Percentiles rank a stretch among this genome's conserved stretches.
phyloP scores from a whole-genome alignment of 2,329 filamentous ascomycete species.

The Zymoseptoria ardabiliae region DNA sequence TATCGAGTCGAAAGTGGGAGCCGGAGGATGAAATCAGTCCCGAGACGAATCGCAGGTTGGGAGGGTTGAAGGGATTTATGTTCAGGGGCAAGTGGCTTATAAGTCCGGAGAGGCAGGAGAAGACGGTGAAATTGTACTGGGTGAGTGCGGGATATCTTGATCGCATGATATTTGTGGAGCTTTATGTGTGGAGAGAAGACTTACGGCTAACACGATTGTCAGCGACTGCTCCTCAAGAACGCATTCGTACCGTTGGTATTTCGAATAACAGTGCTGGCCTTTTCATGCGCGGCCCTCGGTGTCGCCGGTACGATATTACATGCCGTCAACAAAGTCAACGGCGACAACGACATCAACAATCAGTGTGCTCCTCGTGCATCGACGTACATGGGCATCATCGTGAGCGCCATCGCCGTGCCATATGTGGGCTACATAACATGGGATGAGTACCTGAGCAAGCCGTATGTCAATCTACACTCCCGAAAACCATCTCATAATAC shows the following conservation, averaged over 20 bases:
- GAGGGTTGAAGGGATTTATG: slow-evolving; percentile 34
- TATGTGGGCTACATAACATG: slow-evolving; percentile 92
- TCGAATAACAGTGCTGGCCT: slow-evolving; percentile 72
- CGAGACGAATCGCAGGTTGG: slow-evolving; percentile 26
- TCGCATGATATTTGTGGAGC: neutral
- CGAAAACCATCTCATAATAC: slow-evolving; percentile 1
- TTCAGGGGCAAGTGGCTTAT: slow-evolving; percentile 36
- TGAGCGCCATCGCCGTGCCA: slow-evolving; percentile 80
- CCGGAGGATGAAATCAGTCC: slow-evolving; percentile 42
- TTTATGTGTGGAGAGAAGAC: neutral
- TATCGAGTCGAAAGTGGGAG: slow-evolving; percentile 45
- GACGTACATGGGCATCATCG: slow-evolving; percentile 78
- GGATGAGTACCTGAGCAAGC: slow-evolving; percentile 93
- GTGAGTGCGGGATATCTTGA: slow-evolving; percentile 15
- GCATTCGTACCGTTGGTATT: slow-evolving; percentile 80
- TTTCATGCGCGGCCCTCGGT: slow-evolving; percentile 73
- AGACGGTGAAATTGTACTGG: slow-evolving; percentile 29
- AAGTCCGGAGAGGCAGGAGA: slow-evolving; percentile 31
- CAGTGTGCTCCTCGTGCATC: slow-evolving; percentile 49
- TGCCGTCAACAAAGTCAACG: slow-evolving; percentile 32
- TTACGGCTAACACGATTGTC: slow-evolving; percentile 1
- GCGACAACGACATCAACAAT: slow-evolving; percentile 22
- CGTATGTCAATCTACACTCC: slow-evolving; percentile 33
- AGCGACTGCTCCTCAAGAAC: slow-evolving; percentile 63
- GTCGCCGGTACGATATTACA: slow-evolving; percentile 69